Percentiles rank a stretch among this genome's conserved stretches.
Conservation (phyloP, 768 basidiomycete species). For the Russula brevipes region DNA sequence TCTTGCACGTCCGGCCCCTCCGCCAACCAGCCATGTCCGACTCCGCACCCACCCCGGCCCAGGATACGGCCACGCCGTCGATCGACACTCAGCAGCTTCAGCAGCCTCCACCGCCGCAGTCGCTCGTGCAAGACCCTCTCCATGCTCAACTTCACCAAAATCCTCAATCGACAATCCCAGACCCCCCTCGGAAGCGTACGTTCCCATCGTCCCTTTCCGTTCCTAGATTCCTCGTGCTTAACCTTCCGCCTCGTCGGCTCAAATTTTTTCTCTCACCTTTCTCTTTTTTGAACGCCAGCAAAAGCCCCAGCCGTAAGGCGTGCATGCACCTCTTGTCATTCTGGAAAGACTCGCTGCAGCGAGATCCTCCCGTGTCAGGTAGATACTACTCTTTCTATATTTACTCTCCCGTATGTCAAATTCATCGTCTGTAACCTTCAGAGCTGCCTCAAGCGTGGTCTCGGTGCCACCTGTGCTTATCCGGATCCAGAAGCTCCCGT, state of each 20-base stretch:
- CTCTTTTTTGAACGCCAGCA: slow-evolving; percentile 38
- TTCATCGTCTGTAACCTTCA: slow-evolving; percentile 30
- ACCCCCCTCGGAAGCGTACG: slow-evolving; percentile 55
- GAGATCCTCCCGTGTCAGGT: slow-evolving; percentile 82
- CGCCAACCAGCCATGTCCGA: slow-evolving; percentile 66
- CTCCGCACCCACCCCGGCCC: slow-evolving; percentile 64
- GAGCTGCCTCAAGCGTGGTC: slow-evolving; percentile 80
- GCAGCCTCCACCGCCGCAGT: slow-evolving; percentile 20
- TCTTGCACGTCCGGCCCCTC: slow-evolving; percentile 32
- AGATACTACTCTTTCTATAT: slow-evolving; percentile 16
- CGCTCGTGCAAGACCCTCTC: slow-evolving; percentile 30
- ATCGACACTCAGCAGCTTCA: slow-evolving; percentile 57
- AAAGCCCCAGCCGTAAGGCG: slow-evolving; percentile 79
- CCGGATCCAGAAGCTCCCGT: slow-evolving; percentile 60
- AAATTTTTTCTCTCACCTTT: not conserved
- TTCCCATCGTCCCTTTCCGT: slow-evolving; percentile 16
- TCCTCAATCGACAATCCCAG: slow-evolving; percentile 29
- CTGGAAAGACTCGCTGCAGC: slow-evolving; percentile 79
- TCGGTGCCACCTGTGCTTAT: slow-evolving; percentile 65
- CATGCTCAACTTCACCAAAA: slow-evolving; percentile 29
- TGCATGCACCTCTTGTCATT: slow-evolving; percentile 75
- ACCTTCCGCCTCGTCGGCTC: not conserved
- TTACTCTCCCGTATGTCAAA: slow-evolving; percentile 12
- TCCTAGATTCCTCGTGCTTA: not conserved
- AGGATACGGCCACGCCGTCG: slow-evolving; percentile 53